Conservation (phyloP, 2,329 filamentous ascomycete genomes). For the Beauveria australis region DNA sequence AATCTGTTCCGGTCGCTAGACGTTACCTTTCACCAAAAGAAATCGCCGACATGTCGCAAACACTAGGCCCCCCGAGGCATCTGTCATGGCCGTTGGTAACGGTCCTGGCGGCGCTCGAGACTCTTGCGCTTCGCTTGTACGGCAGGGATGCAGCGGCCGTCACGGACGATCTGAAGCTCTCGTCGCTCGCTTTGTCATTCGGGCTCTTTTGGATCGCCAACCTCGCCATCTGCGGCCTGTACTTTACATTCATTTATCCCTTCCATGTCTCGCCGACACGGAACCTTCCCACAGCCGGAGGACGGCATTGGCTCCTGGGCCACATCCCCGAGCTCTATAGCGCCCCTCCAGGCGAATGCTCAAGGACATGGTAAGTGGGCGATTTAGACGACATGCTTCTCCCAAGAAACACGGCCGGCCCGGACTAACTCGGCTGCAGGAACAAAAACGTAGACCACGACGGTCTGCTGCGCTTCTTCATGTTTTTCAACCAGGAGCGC, state of each 20-base stretch:
- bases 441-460: constrained; percentile 54
- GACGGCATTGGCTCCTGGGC: constrained; percentile 39
- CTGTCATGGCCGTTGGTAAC: background rate
- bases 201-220: constrained; percentile 24
- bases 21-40: no score
- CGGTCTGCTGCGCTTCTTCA: constrained; percentile 60
- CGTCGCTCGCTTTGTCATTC: constrained; percentile 27
- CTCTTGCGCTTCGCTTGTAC: background rate
- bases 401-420: constrained; percentile 8
- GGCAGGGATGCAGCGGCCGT: no score
- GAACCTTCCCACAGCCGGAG: constrained; percentile 33
- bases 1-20: background rate
- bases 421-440: constrained; percentile 38
- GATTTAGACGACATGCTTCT: no score
- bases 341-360: constrained; percentile 34
- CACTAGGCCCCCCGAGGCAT: background rate
- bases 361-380: constrained; percentile 36
- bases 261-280: constrained; percentile 34
- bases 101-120: background rate
- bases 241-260: constrained; percentile 33
- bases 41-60: background rate
- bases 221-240: constrained; percentile 20
- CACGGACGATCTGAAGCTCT: background rate
- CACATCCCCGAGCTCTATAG: constrained; percentile 33
- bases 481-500: constrained; percentile 54